A percentile compares a stretch with the other conserved stretches of the same genome.
Conservation (phyloP, 495 filamentous ascomycete genomes). For the Aspergillus leporis region DNA sequence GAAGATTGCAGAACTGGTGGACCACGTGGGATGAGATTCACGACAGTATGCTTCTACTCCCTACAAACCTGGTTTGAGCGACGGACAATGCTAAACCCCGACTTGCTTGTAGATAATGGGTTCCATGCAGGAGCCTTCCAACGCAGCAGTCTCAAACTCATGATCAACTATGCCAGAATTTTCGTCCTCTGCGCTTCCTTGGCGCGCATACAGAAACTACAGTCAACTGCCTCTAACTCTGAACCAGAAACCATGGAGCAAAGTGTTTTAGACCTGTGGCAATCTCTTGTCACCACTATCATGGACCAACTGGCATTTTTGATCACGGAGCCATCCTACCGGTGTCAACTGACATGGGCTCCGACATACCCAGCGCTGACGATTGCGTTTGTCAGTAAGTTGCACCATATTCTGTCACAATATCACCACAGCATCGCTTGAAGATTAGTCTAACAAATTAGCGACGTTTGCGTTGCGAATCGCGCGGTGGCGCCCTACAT, state of each 20-base stretch:
- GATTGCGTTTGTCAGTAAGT: slow-evolving; percentile 47
- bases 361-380: slow-evolving; percentile 45
- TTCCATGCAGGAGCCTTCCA: slow-evolving; percentile 45
- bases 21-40: slow-evolving; percentile 47
- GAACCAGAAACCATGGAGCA: slow-evolving; percentile 27
- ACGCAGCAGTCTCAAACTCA: slow-evolving; percentile 41
- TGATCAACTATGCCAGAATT: slow-evolving; percentile 42
- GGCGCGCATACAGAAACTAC: slow-evolving; percentile 43
- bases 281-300: slow-evolving; percentile 36
- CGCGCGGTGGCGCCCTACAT: slow-evolving; percentile 41
- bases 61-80: not conserved
- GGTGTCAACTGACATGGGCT: slow-evolving; percentile 41
- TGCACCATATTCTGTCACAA: not conserved
- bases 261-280: slow-evolving; percentile 36
- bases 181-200: slow-evolving; percentile 40
- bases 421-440: not conserved
- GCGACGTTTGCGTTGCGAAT: slow-evolving; percentile 45
- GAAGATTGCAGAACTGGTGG: slow-evolving; percentile 41
- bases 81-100: not conserved
- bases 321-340: slow-evolving; percentile 39
- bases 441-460: slow-evolving; percentile 10
- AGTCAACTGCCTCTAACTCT: slow-evolving; percentile 26
- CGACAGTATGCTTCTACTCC: slow-evolving; percentile 28
- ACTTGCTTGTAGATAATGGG: slow-evolving; percentile 31
- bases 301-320: slow-evolving; percentile 41